A percentile compares a stretch with the other conserved stretches of the same genome.
phyloP scores from a whole-genome alignment of 1,139 yeast genomes.

The Lodderomyces parapsilosis region DNA sequence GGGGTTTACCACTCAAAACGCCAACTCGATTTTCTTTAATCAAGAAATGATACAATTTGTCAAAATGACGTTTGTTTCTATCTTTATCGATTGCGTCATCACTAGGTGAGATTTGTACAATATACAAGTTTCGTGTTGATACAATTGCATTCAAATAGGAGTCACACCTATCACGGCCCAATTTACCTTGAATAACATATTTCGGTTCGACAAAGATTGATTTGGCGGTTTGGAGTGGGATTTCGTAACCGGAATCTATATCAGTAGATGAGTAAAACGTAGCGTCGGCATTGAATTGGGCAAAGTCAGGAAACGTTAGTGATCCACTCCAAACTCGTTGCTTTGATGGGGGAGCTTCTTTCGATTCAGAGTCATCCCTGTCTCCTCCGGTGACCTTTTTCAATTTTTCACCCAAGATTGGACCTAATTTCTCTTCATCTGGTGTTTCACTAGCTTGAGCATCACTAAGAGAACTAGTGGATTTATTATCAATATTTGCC shows the following conservation, averaged over 20 bases:
- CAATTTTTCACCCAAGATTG: constrained; percentile 15
- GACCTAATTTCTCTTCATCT: constrained; percentile 24
- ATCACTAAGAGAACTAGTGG: constrained; percentile 5
- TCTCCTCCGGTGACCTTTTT: background rate
- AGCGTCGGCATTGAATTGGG: constrained; percentile 46
- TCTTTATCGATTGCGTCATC: constrained; percentile 2
- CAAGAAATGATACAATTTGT: constrained; percentile 55
- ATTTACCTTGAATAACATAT: constrained; percentile 61
- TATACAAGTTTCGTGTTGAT: constrained; percentile 46
- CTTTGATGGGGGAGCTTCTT: background rate
- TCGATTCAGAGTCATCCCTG: background rate
- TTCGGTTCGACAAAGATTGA: constrained; percentile 30
- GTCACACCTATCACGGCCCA: constrained; percentile 54
- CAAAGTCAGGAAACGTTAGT: constrained; percentile 54
- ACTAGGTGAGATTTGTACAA: constrained; percentile 37
- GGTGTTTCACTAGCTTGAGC: constrained; percentile 2
- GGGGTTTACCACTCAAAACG: constrained; percentile 52
- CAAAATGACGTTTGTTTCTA: constrained; percentile 23
- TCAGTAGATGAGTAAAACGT: constrained; percentile 42
- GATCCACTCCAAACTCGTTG: constrained; percentile 53
- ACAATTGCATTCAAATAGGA: constrained; percentile 53
- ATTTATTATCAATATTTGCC: background rate
- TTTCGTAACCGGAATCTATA: constrained; percentile 19
- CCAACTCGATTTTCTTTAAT: constrained; percentile 54
- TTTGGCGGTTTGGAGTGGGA: constrained; percentile 28